These are phyloP conservation scores for Penicillium sp. DNA, from an alignment of 2,329 filamentous ascomycete species.

Conservation along the genomic window DNA sequence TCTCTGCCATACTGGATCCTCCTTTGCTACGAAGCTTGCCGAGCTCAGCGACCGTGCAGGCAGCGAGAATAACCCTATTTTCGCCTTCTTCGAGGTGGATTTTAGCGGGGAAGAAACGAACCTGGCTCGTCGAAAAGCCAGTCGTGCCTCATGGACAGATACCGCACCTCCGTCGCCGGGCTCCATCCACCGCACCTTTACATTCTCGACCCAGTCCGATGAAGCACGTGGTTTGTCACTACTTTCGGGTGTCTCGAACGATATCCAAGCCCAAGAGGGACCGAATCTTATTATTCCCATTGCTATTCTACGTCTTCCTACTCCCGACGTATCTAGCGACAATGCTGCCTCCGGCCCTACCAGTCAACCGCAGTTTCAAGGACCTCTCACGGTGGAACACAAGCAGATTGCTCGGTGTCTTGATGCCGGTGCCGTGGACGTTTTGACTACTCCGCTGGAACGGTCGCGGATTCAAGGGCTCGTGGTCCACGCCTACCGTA, in stretches of 20 bases:
- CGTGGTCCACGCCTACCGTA: conserved; percentile 79
- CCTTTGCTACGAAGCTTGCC: conserved; percentile 54
- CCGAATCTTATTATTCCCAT: conserved; percentile 52
- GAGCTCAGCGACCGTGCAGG: conserved; percentile 51
- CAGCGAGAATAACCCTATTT: conserved; percentile 52
- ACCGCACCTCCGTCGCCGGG: conserved; percentile 32
- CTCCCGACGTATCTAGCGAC: conserved; percentile 18
- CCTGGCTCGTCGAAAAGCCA: conserved; percentile 31
- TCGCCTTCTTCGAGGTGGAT: conserved; percentile 56
- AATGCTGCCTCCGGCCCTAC: conserved; percentile 11
- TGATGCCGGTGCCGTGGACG: conserved; percentile 82
- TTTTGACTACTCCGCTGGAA: conserved; percentile 76
- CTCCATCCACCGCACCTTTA: conserved; percentile 41
- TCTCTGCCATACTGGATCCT: conserved; percentile 53
- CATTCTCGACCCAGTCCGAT: conserved; percentile 44
- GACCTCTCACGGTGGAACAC: conserved; percentile 45
- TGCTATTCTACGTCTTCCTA: conserved; percentile 43
- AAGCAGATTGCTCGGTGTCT: conserved; percentile 68
- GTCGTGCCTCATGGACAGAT: conserved; percentile 32
- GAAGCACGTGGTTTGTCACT: conserved; percentile 51
- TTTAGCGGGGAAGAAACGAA: conserved; percentile 40
- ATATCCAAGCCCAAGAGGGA: conserved; percentile 51
- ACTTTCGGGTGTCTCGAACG: conserved; percentile 49
- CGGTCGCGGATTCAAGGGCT: conserved; percentile 71
- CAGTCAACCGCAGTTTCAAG: conserved; percentile 27